Conservation (phyloP, 2,329 filamentous ascomycete genomes). For the Monosporascus sp. region DNA sequence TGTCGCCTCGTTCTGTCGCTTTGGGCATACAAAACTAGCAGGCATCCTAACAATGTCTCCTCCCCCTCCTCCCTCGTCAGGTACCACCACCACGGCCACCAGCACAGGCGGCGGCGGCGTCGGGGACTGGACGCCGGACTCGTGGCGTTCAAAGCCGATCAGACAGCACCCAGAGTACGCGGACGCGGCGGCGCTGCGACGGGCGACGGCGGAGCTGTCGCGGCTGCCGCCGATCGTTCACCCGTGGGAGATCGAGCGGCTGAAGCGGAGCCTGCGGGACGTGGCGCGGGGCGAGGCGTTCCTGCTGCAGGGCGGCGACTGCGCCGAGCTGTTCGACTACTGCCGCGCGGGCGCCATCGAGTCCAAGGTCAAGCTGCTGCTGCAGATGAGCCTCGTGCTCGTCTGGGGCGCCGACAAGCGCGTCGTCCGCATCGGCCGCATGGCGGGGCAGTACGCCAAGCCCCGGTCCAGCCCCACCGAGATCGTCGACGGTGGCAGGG, state of each 20-base stretch:
- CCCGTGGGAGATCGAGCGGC: constrained; percentile 70
- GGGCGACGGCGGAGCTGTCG: constrained; percentile 58
- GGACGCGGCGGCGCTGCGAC: constrained; percentile 52
- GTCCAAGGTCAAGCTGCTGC: constrained; percentile 89
- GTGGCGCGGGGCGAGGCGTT: constrained; percentile 90
- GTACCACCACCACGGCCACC: background rate
- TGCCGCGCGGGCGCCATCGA: constrained; percentile 86
- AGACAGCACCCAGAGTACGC: constrained; percentile 70
- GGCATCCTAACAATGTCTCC: too few relatives aligned
- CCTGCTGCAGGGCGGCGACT: constrained; percentile 92
- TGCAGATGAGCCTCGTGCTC: constrained; percentile 95
- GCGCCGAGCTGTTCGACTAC: constrained; percentile 95
- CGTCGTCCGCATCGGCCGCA: constrained; percentile 88
- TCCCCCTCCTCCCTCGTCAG: too few relatives aligned
- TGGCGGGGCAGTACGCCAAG: constrained; percentile 97
- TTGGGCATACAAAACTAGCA: too few relatives aligned
- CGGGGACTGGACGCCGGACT: constrained; percentile 50
- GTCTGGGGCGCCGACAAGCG: constrained; percentile 80
- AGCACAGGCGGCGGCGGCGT: background rate
- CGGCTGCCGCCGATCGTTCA: constrained; percentile 74
- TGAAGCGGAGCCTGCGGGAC: constrained; percentile 74
- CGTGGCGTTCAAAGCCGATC: constrained; percentile 74
- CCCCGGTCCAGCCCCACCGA: constrained; percentile 86
- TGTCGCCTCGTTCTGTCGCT: too few relatives aligned
- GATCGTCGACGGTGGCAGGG: constrained; percentile 62